Base-by-base conservation (phyloP, 1,139 yeast species). In the Yamadazyma taylorii region DNA sequence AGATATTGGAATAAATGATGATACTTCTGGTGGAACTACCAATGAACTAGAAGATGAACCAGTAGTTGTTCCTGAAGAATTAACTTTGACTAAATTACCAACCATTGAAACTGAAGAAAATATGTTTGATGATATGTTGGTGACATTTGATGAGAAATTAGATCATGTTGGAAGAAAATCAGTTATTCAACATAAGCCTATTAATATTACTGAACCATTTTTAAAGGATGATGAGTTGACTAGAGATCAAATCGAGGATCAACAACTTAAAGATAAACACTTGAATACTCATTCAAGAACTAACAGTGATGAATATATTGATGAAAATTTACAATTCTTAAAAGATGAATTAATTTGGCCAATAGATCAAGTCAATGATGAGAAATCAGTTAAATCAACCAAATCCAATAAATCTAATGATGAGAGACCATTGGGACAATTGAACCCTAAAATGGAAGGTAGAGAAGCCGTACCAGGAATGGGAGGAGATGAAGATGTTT, bases 221-320 rank as follows among this genome's bases (percentile, higher is more conserved):
- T 58, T 71, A 40, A 58, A 56, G 37, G 76, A 71, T 50, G 76
- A 70, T 41, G 76, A 71, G 43, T 61, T 71, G 40, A 65, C 73
- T 2, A 52, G 51, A 30, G 75, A 60, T 25, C 75, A 69, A 46
- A 69, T 71, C 32, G 60, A 56, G 32, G 74, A 70, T 43, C 75
- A 66, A 42, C 65, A 66, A 43, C 43, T 56, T 24, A 63, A 56
- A 36, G 75, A 70, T 37, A 34, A 46, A 36, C 17, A 43, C 35
- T 5, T 33, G 24, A 26, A 34, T 36, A n/a, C 42, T 0, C 45
- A 42, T 38, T 37, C 49, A 6, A 37, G 47, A 17, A 37, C 51
- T 5, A 48, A 43, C 14, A 58, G 55, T 33, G 55, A 48, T 17
- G 47, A 51, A 2, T 65, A 66, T 39, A 50, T 61, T 24, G 73